Evolutionary conservation across 2,329 filamentous ascomycete species (phyloP).

Genomic region (Cytospora leucostoma): DNA sequence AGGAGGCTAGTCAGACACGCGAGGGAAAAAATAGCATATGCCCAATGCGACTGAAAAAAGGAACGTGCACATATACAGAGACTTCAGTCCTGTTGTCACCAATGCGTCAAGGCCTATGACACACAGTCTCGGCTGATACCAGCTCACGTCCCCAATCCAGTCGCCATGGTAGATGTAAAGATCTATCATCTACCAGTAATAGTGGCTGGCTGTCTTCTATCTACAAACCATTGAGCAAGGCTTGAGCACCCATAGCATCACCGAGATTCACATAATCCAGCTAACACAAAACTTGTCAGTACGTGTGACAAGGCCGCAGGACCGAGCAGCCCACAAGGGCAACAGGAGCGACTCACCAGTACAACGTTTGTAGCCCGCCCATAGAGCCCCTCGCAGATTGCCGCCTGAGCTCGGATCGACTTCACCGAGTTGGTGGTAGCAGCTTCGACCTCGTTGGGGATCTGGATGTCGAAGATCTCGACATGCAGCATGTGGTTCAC

Average conservation of each 20-base stretch:
- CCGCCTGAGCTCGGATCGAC: slow-evolving; percentile 45
- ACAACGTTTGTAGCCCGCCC: slow-evolving; percentile 41
- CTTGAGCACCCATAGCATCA: slow-evolving; percentile 20
- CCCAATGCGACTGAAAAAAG: not conserved
- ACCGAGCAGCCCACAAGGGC: not conserved
- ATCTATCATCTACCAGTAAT: slow-evolving; percentile 7
- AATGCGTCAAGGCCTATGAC: not conserved
- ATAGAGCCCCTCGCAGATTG: slow-evolving; percentile 37
- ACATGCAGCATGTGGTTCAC: slow-evolving; percentile 67
- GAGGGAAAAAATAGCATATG: not conserved
- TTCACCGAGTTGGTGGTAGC: slow-evolving; percentile 51
- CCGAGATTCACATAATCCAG: slow-evolving; percentile 23
- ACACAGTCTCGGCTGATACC: not conserved
- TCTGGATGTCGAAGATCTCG: slow-evolving; percentile 36
- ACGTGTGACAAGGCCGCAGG: not conserved
- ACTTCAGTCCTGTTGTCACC: no score
- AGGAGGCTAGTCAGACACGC: not conserved
- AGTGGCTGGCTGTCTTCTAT: not conserved
- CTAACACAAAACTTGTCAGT: not conserved
- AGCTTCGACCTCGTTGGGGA: slow-evolving; percentile 36
- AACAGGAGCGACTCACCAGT: slow-evolving; percentile 28
- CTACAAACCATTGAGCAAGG: slow-evolving; percentile 18
- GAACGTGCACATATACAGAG: not conserved
- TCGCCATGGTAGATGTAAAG: not conserved
- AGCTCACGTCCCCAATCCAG: not conserved